Evolutionary conservation across 495 filamentous ascomycete genomes (phyloP), one percentile per base, ranked within the genome.

Genomic region (Neurospora discreta): DNA sequence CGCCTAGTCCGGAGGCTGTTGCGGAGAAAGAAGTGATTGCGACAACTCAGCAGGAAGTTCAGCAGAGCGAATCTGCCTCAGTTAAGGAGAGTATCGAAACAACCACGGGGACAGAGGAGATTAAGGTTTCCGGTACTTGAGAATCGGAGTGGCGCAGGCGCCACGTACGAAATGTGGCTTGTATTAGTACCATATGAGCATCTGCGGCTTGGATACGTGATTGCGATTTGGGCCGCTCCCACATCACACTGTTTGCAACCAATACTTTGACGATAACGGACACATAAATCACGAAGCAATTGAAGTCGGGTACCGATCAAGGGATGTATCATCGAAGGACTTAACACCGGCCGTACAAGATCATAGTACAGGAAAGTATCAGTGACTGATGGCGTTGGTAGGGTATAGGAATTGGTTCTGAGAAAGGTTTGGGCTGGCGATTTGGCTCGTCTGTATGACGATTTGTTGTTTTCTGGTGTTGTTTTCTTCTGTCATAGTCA

Each of bases 11-110:
- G 0, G 36, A 71, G 23, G 73, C 69, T 71, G 73, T 41, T 70
- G 52, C 67, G 60, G 71, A 79, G 71, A 73, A 39, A 44, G 71
- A 52, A 69, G 58, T 26, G 13, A 3, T 23, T 10, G 11, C 20
- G 58, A 3, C 18, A 38, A 39, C 43, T 39, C 23, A 39, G 1
- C n/a, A 69, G 26, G 7, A 70, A 20, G 69, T 68, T 13, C 41
- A 42, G 26, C 30, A 65, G 15, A 67, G 5, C 11, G 23, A 39
- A 4, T 40, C 52, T 1, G 52, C 52, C 1, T 33, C 52, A 3
- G 52, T 65, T 18, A 30, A 70, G n/a, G 30, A 70, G n/a, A 46
- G n/a, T 36, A 23, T 52, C 3, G 26, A 58, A 10, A 44, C 39
- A 18, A 33, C 39, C 9, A 13, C 70, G 10, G n/a, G 30, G 23